Base-by-base conservation (phyloP, 257 asterid genomes). In the Jacaranda copaia region DNA sequence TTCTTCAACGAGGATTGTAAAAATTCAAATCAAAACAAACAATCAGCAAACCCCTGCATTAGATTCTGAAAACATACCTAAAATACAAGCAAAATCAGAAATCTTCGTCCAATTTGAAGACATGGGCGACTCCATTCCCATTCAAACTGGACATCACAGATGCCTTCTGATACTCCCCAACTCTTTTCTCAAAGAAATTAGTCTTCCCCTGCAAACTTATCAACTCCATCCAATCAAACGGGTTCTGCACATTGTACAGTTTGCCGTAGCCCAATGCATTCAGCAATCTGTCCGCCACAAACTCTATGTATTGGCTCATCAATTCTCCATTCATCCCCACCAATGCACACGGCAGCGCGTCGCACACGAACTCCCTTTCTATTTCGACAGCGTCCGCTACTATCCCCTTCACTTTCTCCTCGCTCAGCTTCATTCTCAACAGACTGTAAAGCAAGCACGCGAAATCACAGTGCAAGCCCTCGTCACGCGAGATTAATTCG, bases 221-320 rank as follows among this genome's bases (percentile, higher is more conserved):
- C 79, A 94, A 51, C 80, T 92, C 99, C 99, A 94, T 94, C 98
- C 98, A 94, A 81, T 94, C 99, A 42, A 92, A 94, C 2, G 98
- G 99, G 10, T 94, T 94, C 77, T 73, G 80, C 18, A 72, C 96
- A 63, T 85, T 73, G 74, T 89, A 94, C 80, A 92, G 2, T 35
- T 89, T 94, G 38, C 87, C 85, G 77, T 78, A 89, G 8, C 99
- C 99, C 79, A 94, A 76, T 0, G 96, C 85, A 5, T 42, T 71
- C 82, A 94, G 78, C 83, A 94, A 78, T 19, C 97, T 73, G 72
- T 95, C 99, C 0, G 99, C 98, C 8, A 95, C 98, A 11, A 93
- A 95, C 11, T 95, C 90, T 0, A 95, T 92, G 81, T 93, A 95
- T 32, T 84, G 79, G 8, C 98, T 79, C 99, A 95, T 93, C 83